Conservation (phyloP, 148 eudicot species). For the Rhododendron simsii region DNA sequence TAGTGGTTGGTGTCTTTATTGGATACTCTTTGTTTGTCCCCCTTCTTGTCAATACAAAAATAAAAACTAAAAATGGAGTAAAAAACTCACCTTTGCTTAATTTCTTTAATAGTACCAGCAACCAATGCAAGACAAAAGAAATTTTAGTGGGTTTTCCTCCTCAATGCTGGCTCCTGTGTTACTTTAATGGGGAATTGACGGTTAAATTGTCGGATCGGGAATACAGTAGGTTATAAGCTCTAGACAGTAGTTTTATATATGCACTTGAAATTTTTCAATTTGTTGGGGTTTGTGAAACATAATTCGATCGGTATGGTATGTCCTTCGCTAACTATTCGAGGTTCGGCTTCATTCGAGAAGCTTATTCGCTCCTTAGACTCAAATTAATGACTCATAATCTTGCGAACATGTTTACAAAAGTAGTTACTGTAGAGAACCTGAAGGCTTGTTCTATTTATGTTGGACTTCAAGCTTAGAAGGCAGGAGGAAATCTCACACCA, state of each 20-base stretch:
- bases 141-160: background rate
- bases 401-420: no score
- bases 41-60: background rate
- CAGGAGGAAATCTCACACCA: no score
- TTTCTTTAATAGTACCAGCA: background rate
- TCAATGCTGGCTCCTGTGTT: background rate
- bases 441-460: no score
- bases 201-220: background rate
- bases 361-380: no score
- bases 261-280: no score
- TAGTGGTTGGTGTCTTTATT: slow-evolving; percentile 9
- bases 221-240: background rate
- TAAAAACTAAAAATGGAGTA: background rate
- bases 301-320: background rate
- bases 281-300: background rate
- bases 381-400: no score
- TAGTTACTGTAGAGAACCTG: no score
- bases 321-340: no score
- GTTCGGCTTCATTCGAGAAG: no score
- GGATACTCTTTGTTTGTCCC: slow-evolving; percentile 25
- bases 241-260: background rate
- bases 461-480: no score
- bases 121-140: background rate
- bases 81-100: background rate
- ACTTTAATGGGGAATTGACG: background rate